Evolutionary conservation across 2,329 filamentous ascomycete genomes (phyloP), one percentile per base, ranked within the genome.

Genomic region (Xylaria polymorpha): DNA sequence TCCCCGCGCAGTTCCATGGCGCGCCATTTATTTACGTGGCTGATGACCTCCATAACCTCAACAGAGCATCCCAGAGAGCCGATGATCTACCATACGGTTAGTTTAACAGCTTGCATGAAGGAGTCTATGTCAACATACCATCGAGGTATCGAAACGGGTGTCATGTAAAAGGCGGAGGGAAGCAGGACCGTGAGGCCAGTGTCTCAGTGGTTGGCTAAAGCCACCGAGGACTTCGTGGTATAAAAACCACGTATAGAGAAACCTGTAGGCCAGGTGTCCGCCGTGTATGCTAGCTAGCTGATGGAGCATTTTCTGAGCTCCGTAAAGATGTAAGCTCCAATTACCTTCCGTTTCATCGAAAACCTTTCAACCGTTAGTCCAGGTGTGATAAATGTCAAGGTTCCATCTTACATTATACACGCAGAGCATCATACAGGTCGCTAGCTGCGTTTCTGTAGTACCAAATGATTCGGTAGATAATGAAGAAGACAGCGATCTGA

Each of bases 401-500:
- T 15, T n/a, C n/a, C 10, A 7, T 70, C 81, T 74, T 69, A 84
- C 83, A 73, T 83, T 84, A 67, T 85, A 84, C 18, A 85, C 83
- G 61, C 83, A 85, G 7, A 85, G 78, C 83, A 85, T 85, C 84
- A 85, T 83, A 8, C 81, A 84, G 14, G 83, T 80, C 15, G 83
- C 82, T 60, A 85, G 77, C 66, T 84, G 83, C 8, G 78, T 79
- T 59, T 81, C 78, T 7, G 77, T 80, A 18, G 74, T 76, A n/a
- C 69, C 73, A 14, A 72, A 68, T 4, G 75, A 75, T 53, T 77
- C 77, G 25, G 69, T 72, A 15, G 74, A 72, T 37, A 85, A 73
- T 4, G 82, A 82, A 9, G 79, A 78, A 22, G 77, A 81, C 20
- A 85, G 72, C 10, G 79, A 74, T 20, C 78, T 77, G 44, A 85